These are phyloP conservation scores for Leucogyrophana mollusca DNA, from an alignment of 768 basidiomycete species.

Conservation along the genomic window DNA sequence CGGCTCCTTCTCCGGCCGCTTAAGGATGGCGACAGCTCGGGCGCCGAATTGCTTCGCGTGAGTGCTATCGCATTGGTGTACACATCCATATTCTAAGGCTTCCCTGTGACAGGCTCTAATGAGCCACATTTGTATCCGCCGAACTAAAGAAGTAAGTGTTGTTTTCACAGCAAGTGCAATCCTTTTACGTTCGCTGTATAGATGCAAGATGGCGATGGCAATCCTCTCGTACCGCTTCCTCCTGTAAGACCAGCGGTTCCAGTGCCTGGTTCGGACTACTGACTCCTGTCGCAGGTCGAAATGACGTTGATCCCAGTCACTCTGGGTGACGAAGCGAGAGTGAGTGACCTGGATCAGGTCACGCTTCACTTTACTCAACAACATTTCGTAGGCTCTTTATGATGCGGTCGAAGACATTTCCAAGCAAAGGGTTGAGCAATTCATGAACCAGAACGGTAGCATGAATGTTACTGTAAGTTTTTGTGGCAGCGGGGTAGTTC, in stretches of 20 bases:
- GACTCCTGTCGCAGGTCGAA: conserved; percentile 53
- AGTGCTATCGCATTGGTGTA: conserved; percentile 14
- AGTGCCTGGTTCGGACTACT: not conserved
- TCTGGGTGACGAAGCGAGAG: conserved; percentile 63
- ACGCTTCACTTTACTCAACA: too few relatives aligned
- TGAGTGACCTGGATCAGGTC: conserved; percentile 27
- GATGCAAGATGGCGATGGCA: conserved; percentile 84
- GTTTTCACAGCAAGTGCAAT: not conserved
- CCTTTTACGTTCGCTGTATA: conserved; percentile 31
- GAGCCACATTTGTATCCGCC: conserved; percentile 74
- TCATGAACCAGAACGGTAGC: conserved; percentile 41
- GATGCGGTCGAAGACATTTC: conserved; percentile 67
- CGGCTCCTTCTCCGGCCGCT: conserved; percentile 76
- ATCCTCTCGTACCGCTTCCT: conserved; percentile 72
- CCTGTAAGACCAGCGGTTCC: conserved; percentile 39
- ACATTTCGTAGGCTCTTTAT: conserved; percentile 51
- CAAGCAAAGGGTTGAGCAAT: conserved; percentile 56
- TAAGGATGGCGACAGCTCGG: conserved; percentile 63
- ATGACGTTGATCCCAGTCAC: conserved; percentile 73
- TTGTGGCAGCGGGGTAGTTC: too few relatives aligned
- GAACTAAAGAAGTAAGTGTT: conserved; percentile 70
- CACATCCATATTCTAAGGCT: conserved; percentile 1
- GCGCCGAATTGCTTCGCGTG: conserved; percentile 71
- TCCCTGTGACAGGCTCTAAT: conserved; percentile 57
- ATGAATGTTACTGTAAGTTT: conserved; percentile 41